Base-by-base conservation (phyloP, 164 flowering plant species). In the Taxillus chinensis region DNA sequence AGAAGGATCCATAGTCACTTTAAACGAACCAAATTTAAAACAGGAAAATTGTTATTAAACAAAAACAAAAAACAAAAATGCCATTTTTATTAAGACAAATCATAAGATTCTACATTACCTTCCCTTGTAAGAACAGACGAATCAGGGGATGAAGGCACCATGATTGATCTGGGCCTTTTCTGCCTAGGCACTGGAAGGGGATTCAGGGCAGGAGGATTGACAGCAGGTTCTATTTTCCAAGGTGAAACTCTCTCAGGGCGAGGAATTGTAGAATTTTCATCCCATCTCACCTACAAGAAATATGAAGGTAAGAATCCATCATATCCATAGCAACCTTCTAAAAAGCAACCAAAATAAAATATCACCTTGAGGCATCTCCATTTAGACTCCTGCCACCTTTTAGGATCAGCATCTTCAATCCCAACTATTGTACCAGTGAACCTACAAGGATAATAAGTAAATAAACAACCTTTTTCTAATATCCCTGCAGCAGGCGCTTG, bases 241-340 rank as follows among this genome's bases (percentile, higher is more conserved):
- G 98, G 96, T 39, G 99, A 91, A 61, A 95, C 96, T 73, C 95
- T 85, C 14, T 95, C 98, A 10, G 98, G 99, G 5, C 98, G 87
- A 78, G 86, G 86, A 70, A 87, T 71, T 16, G 78, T 67, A 54
- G 95, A 81, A 54, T 78, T 80, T 70, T 91, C 98, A 81, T 91
- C 98, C 99, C 98, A 91, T 60, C 98, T 75, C 70, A 95, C 96
- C 98, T 95, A 57, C 17, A 71, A 46, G 5, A 57, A 50, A 11
- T 15, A 27, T 48, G 53, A 55, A 5, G 13, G 48, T 13, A 53
- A 62, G 43, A 27, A 27, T 58, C 57, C 5, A 74, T 53, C 53
- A 27, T 27, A 27, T 27, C 27, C 27, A 27, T 27, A 27, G 27
- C 27, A 27, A 27, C 1, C 27, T 27, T 27, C 27, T 27, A 27